Evolutionary conservation across 345 rosid genomes (phyloP).

Genomic region (Lenwebbia sp.): DNA sequence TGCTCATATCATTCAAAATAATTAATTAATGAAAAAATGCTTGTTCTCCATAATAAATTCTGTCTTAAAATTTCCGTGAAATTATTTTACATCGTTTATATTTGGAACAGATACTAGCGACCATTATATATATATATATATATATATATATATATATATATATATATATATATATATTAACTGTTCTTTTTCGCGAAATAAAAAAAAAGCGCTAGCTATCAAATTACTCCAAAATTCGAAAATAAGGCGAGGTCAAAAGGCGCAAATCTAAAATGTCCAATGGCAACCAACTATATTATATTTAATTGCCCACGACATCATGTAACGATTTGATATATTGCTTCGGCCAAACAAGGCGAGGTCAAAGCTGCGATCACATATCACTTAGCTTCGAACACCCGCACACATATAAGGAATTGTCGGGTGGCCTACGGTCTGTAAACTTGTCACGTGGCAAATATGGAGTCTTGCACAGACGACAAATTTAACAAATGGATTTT

Average conservation of each 20-base stretch:
- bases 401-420: not conserved
- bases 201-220: rapidly evolving
- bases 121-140: too few relatives aligned
- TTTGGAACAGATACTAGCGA: not conserved
- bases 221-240: not conserved
- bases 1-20: too few relatives aligned
- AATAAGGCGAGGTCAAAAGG: not conserved
- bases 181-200: rapidly evolving
- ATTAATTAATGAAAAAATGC: not conserved
- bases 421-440: not conserved
- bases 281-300: not conserved
- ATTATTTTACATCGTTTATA: not conserved
- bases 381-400: not conserved
- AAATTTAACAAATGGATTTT: not conserved
- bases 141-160: too few relatives aligned
- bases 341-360: not conserved
- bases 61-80: not conserved
- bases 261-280: not conserved
- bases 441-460: not conserved
- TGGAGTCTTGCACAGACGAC: not conserved
- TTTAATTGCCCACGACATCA: not conserved
- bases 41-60: not conserved
- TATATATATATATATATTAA: too few relatives aligned
- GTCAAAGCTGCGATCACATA: not conserved
- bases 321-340: not conserved